Percentiles rank a stretch among this genome's conserved stretches.
These are phyloP conservation scores for Dothideomycetidae sp. DNA, from an alignment of 2,329 filamentous ascomycete genomes.

Conservation along the genomic window DNA sequence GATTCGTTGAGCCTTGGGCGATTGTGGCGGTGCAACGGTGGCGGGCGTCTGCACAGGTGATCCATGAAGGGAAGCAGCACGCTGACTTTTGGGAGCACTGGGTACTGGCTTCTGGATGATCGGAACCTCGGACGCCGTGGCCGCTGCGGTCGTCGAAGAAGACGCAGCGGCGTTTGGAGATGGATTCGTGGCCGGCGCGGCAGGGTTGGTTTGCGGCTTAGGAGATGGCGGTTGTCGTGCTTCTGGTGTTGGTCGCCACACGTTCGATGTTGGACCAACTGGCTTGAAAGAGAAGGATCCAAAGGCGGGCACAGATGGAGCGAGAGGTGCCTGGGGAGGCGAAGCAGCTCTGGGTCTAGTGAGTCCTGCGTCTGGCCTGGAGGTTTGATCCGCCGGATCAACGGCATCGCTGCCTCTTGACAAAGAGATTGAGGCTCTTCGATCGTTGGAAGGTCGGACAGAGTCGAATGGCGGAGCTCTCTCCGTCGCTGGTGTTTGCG, in stretches of 20 bases:
- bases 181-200: background rate
- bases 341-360: constrained; percentile 34
- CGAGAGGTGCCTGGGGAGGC: constrained; percentile 37
- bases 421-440: constrained; percentile 20
- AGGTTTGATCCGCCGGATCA: constrained; percentile 21
- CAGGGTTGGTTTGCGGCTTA: background rate
- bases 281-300: constrained; percentile 24
- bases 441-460: constrained; percentile 16
- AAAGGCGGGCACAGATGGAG: constrained; percentile 42
- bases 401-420: constrained; percentile 27
- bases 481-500: constrained; percentile 22
- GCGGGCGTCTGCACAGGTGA: constrained; percentile 22
- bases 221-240: constrained; percentile 10
- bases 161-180: background rate
- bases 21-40: constrained; percentile 12
- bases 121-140: constrained; percentile 6
- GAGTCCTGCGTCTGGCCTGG: constrained; percentile 31
- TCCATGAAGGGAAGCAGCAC: background rate
- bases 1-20: constrained; percentile 6
- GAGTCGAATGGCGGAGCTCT: constrained; percentile 20
- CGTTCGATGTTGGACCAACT: constrained; percentile 21
- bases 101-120: constrained; percentile 15
- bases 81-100: constrained; percentile 24
- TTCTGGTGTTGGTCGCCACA: constrained; percentile 29
- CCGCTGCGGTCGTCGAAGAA: constrained; percentile 2